phyloP scores from a whole-genome alignment of 345 rosid species.

The Garcia nutans region DNA sequence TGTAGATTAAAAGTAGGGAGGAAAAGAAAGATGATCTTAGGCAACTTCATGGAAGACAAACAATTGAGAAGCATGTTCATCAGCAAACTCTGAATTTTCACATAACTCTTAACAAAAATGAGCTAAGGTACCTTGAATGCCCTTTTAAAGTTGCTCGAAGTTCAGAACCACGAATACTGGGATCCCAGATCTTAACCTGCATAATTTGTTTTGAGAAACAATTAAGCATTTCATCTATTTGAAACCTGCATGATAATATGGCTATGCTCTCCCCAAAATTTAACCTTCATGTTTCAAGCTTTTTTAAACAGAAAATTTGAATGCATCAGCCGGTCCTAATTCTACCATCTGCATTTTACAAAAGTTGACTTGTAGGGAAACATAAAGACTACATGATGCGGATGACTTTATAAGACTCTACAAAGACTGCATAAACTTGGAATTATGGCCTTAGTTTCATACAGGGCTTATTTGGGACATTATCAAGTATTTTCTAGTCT shows the following conservation, averaged over 20 bases:
- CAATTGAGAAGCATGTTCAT: conserved; percentile 14
- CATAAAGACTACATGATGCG: background rate
- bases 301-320: conserved; percentile 2
- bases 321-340: background rate
- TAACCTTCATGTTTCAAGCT: conserved; percentile 13
- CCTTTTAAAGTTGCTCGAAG: conserved; percentile 92
- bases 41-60: conserved; percentile 2
- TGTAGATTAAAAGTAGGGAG: conserved; percentile 19
- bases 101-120: background rate
- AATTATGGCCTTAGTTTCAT: background rate
- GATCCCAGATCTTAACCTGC: conserved; percentile 99
- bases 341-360: background rate
- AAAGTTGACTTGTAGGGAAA: background rate
- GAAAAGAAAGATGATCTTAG: background rate
- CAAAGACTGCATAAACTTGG: background rate
- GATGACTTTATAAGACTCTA: background rate
- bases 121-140: conserved; percentile 65
- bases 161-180: conserved; percentile 97
- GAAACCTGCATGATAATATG: conserved; percentile 21
- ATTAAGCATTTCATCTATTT: conserved; percentile 11
- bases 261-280: conserved; percentile 9
- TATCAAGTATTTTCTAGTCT: background rate
- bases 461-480: background rate
- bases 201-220: conserved; percentile 21
- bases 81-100: background rate